Conservation (phyloP, 2,329 filamentous ascomycete species). For the Dendrostoma leiphaemia region DNA sequence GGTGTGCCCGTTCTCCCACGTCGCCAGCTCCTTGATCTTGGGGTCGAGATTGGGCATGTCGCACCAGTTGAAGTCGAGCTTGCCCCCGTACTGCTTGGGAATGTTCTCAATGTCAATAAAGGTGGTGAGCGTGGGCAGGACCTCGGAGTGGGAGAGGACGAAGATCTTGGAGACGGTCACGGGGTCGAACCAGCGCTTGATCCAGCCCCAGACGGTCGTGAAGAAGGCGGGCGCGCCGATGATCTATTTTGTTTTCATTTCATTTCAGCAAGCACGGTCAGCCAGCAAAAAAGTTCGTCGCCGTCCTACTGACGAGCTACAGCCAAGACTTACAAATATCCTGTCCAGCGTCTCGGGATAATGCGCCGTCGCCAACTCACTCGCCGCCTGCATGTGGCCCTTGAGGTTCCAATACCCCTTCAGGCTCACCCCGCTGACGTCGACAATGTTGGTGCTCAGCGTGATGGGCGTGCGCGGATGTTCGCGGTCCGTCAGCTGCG, state of each 20-base stretch:
- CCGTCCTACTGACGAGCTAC: too few relatives aligned
- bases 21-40: slow-evolving; percentile 44
- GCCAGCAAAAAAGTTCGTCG: neutral
- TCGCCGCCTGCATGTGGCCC: slow-evolving; percentile 89
- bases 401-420: slow-evolving; percentile 97
- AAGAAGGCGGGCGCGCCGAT: slow-evolving; percentile 91
- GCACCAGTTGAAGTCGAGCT: slow-evolving; percentile 80
- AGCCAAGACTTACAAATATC: slow-evolving; percentile 54
- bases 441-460: slow-evolving; percentile 91
- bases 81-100: slow-evolving; percentile 84
- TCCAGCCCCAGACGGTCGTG: slow-evolving; percentile 90
- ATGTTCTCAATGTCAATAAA: slow-evolving; percentile 85
- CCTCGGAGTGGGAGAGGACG: slow-evolving; percentile 72
- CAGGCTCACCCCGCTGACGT: slow-evolving; percentile 82
- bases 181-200: slow-evolving; percentile 94
- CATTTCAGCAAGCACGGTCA: too few relatives aligned
- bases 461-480: slow-evolving; percentile 82
- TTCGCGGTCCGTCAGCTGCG: slow-evolving; percentile 68
- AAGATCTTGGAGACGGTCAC: slow-evolving; percentile 96
- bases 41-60: slow-evolving; percentile 73
- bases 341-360: slow-evolving; percentile 92
- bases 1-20: slow-evolving; percentile 52
- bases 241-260: slow-evolving; percentile 59
- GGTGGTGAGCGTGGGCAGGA: slow-evolving; percentile 70
- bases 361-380: slow-evolving; percentile 82